These are phyloP conservation scores for Trichoderma orchidacearum DNA, from an alignment of 495 filamentous ascomycete genomes.

Conservation along the genomic window DNA sequence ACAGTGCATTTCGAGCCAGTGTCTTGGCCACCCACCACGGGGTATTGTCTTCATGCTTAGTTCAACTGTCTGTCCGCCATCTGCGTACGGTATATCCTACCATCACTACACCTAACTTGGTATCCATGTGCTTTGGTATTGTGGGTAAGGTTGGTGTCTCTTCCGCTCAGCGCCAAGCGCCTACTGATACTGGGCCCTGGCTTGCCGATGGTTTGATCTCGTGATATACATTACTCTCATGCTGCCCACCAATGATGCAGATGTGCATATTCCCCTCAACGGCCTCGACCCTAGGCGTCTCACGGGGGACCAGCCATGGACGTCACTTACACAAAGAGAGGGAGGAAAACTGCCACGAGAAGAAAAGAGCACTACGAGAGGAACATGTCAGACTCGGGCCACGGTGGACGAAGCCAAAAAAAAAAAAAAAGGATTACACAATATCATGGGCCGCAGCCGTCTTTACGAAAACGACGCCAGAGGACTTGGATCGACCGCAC, in stretches of 20 bases:
- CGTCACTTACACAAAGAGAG: not conserved
- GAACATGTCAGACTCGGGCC: too few relatives aligned
- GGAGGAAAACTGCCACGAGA: too few relatives aligned
- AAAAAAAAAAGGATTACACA: not conserved
- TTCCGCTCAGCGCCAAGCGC: constrained; percentile 1
- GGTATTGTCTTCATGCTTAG: too few relatives aligned
- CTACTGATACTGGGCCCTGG: not conserved
- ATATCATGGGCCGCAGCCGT: too few relatives aligned
- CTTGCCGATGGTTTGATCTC: not conserved
- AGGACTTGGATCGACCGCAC: too few relatives aligned
- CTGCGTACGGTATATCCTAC: too few relatives aligned
- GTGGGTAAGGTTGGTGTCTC: not conserved
- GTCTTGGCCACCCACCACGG: too few relatives aligned
- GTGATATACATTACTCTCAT: not conserved
- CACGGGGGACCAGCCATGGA: too few relatives aligned
- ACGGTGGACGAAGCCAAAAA: not conserved
- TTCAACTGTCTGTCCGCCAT: too few relatives aligned
- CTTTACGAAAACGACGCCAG: too few relatives aligned
- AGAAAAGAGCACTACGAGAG: too few relatives aligned
- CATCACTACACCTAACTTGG: not conserved
- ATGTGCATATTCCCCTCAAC: not conserved
- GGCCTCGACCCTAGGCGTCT: not conserved
- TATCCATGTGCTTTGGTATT: not conserved
- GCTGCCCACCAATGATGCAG: not conserved
- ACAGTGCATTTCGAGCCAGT: too few relatives aligned